Conservation (phyloP, 306 rosid species). For the Rosa persica region DNA sequence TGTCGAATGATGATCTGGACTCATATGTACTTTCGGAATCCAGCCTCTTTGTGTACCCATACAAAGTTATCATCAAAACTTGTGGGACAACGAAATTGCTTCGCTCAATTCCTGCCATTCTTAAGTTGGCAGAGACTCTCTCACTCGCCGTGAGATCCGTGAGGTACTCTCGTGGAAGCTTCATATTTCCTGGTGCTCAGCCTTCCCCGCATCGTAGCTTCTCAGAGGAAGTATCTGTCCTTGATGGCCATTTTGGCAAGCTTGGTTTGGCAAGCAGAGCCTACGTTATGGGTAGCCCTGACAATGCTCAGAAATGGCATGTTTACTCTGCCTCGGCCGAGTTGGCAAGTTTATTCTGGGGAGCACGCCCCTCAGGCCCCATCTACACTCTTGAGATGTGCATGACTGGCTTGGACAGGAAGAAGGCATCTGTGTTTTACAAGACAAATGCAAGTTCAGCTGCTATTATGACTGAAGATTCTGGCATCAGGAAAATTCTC, state of each 20-base stretch:
- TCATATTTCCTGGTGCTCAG: slow-evolving; percentile 86
- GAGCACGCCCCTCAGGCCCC: slow-evolving; percentile 31
- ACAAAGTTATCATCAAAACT: slow-evolving; percentile 81
- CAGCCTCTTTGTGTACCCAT: slow-evolving; percentile 80
- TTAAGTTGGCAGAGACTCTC: slow-evolving; percentile 59
- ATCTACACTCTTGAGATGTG: slow-evolving; percentile 83
- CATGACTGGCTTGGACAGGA: slow-evolving; percentile 78
- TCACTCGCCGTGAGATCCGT: slow-evolving; percentile 74
- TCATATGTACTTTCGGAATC: slow-evolving; percentile 96
- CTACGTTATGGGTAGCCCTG: slow-evolving; percentile 60
- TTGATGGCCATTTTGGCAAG: slow-evolving; percentile 62
- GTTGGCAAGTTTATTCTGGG: slow-evolving; percentile 30
- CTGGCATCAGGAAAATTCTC: slow-evolving; percentile 81
- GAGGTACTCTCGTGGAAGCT: slow-evolving; percentile 85
- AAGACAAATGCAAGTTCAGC: slow-evolving; percentile 50
- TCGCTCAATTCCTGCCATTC: slow-evolving; percentile 71
- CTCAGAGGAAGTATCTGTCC: slow-evolving; percentile 71
- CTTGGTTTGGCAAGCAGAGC: slow-evolving; percentile 75
- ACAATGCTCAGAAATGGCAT: slow-evolving; percentile 72
- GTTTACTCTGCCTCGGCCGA: slow-evolving; percentile 70
- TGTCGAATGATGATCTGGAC: slow-evolving; percentile 73
- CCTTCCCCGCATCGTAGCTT: slow-evolving; percentile 79
- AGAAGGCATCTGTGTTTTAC: slow-evolving; percentile 77
- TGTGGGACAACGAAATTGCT: slow-evolving; percentile 95
- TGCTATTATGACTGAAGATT: slow-evolving; percentile 55